These are phyloP conservation scores for Asclepias syriaca DNA, from an alignment of 257 asterid genomes.

Conservation along the genomic window DNA sequence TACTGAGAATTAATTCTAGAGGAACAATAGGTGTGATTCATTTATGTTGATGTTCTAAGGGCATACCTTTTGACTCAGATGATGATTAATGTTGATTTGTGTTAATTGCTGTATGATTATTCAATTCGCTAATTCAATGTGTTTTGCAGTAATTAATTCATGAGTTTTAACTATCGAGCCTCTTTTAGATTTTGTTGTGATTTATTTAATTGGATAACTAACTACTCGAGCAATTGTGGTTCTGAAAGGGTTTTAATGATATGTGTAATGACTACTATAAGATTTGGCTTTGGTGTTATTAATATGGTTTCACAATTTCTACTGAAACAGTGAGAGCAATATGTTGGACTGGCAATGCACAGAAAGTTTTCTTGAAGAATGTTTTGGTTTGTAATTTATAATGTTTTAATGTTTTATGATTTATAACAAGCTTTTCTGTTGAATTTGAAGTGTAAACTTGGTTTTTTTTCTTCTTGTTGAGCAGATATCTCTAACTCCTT, in stretches of 20 bases:
- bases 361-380: conserved; percentile 17
- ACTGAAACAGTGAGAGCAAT: conserved; percentile 14
- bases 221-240: background rate
- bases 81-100: background rate
- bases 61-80: background rate
- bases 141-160: background rate
- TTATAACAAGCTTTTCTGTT: background rate
- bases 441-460: background rate
- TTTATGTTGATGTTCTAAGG: background rate
- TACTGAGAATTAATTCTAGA: background rate
- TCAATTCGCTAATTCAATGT: background rate
- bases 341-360: conserved; percentile 24
- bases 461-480: background rate
- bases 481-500: conserved; percentile 18
- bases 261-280: background rate
- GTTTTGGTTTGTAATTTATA: background rate
- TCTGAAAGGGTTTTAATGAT: background rate
- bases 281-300: background rate
- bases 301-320: conserved; percentile 3
- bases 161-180: background rate
- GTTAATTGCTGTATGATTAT: background rate
- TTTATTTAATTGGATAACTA: background rate
- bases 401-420: background rate
- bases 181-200: background rate
- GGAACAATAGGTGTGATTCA: background rate